Base-by-base conservation (phyloP, 148 eudicot species). In the Agrostemma githago region DNA sequence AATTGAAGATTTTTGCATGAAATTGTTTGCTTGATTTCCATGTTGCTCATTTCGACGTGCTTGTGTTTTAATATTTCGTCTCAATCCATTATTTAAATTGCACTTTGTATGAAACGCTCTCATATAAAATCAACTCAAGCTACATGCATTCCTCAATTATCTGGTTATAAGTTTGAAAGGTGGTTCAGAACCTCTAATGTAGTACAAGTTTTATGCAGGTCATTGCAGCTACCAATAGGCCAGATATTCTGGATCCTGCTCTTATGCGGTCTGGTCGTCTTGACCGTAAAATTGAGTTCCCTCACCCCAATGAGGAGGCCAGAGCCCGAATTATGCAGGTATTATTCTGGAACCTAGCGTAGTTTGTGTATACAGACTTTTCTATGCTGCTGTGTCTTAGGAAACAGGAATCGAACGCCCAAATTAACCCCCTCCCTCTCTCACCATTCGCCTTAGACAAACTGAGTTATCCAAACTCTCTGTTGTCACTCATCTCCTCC, bases 221-320 rank as follows among this genome's bases (percentile, higher is more conserved):
- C 46, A 95, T 95, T 75, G 97, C 97, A 63, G 99, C 99, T 65
- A 95, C 99, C 66, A 96, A 96, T 72, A 81, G 99, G 77, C 96
- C 99, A 66, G 99, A 96, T 82, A 96, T 92, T 78, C 78, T 95
- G 69, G 99, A 95, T 72, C 99, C 97, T 76, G 99, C 99, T 7
- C 86, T 95, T 46, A 88, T 95, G 97, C 88, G 96, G n/a, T 90
- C 99, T 74, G 99, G 99, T 73, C 88, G 99, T 38, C 77, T 95
- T 73, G 99, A 95, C 79, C 97, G 99, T 85, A 95, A 95, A 77
- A 95, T 95, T 79, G 99, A 95, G 83, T 92, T 96, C 78, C 99
- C 97, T 43, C 99, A 90, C 81, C 99, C 99, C 34, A 85, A 97
- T 62, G 99, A 95, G 72, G 99, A 95, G 83, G 99, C 99, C 37